Evolutionary conservation across 1,284 basidiomycete genomes (phyloP).

Genomic region (Takashimella tepidaria): DNA sequence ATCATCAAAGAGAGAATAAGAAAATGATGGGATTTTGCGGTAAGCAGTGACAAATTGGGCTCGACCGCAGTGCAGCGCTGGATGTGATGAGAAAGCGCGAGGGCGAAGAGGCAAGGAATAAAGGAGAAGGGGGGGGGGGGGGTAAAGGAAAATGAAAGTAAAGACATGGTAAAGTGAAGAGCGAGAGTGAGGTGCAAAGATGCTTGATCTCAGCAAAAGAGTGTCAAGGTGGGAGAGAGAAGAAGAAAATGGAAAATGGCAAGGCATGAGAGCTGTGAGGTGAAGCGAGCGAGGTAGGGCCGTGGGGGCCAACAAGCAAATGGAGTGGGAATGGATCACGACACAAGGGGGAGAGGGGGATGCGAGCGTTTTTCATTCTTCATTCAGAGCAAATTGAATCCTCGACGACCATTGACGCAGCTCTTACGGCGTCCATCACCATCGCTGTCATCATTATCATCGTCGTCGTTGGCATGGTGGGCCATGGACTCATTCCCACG

Average conservation of each 20-base stretch:
- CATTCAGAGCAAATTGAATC: no score
- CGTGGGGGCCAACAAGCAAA: no score
- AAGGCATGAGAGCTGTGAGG: neutral
- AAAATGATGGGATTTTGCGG: neutral
- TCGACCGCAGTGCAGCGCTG: no score
- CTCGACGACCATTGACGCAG: no score
- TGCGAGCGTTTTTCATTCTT: no score
- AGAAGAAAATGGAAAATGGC: neutral
- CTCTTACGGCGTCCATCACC: no score
- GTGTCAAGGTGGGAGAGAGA: neutral
- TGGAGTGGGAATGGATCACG: neutral
- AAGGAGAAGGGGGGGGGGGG: neutral
- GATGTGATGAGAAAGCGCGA: no score
- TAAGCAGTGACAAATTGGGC: no score
- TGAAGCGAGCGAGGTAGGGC: neutral
- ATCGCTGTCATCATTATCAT: no score
- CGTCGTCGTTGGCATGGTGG: no score
- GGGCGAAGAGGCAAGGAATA: neutral
- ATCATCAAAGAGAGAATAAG: neutral
- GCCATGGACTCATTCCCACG: no score
- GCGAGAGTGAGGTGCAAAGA: neutral
- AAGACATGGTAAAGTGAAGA: neutral
- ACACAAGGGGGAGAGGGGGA: neutral
- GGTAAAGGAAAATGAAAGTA: neutral
- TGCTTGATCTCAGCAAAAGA: neutral